These are phyloP conservation scores for Polyporus tsugae DNA, from an alignment of 1,284 basidiomycete species.

Conservation along the genomic window DNA sequence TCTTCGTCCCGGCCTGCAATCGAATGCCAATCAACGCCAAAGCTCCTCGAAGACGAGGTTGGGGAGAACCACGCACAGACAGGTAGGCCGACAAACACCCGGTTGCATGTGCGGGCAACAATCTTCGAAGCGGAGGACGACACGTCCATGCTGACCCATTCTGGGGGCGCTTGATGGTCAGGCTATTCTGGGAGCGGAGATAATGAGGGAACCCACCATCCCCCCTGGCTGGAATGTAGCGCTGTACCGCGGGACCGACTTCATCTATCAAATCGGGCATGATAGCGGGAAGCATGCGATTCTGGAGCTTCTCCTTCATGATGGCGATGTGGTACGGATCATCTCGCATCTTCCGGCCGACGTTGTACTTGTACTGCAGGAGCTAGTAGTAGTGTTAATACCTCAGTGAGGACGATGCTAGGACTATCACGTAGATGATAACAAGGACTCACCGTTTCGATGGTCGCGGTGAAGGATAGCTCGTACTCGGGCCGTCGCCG, in stretches of 20 bases:
- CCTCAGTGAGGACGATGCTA: background rate
- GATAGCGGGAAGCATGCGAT: conserved; percentile 39
- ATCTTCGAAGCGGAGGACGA: conserved; percentile 31
- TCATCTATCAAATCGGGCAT: conserved; percentile 45
- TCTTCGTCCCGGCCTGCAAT: conserved; percentile 45
- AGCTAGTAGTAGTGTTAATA: conserved; percentile 18
- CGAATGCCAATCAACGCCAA: background rate
- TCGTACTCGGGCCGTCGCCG: conserved; percentile 44
- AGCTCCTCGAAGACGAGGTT: background rate
- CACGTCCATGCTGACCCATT: conserved; percentile 32
- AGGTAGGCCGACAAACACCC: conserved; percentile 41
- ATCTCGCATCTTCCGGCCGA: conserved; percentile 36
- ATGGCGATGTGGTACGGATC: conserved; percentile 41
- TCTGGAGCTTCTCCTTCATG: conserved; percentile 38
- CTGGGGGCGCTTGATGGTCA: conserved; percentile 21
- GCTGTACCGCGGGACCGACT: conserved; percentile 39
- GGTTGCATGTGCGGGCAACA: conserved; percentile 36
- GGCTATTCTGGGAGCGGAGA: background rate
- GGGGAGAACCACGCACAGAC: conserved; percentile 30
- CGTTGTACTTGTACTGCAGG: conserved; percentile 37
- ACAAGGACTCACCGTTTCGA: conserved; percentile 35
- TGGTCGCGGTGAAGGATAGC: conserved; percentile 42
- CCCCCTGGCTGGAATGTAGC: conserved; percentile 34
- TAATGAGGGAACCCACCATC: conserved; percentile 22
- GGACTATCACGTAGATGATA: background rate